Evolutionary conservation across 192 early-diverging fungal genomes (phyloP).

Genomic region (Kappamyces sp.): DNA sequence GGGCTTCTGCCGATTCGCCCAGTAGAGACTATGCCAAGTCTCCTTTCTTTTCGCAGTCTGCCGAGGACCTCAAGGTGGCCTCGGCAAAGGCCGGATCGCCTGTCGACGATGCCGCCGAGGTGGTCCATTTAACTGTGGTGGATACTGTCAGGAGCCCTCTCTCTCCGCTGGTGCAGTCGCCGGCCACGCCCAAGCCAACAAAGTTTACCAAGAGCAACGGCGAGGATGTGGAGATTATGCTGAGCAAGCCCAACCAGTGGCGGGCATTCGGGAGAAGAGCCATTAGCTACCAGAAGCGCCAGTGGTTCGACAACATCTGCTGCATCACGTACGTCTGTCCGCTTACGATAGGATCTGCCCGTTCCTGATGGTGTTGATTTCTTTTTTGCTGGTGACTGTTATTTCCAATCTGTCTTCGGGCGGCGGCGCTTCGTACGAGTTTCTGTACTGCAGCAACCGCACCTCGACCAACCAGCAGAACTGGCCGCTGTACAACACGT

Average conservation of each 20-base stretch:
- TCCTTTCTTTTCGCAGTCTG: too few species aligned
- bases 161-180: too few species aligned
- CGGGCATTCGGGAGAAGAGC: conserved; percentile 44
- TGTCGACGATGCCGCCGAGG: too few species aligned
- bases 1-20: too few species aligned
- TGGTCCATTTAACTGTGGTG: too few species aligned
- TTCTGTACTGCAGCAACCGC: conserved; percentile 30
- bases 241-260: conserved; percentile 10
- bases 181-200: too few species aligned
- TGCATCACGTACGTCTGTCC: conserved; percentile 35
- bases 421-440: conserved; percentile 25
- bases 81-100: too few species aligned
- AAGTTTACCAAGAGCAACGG: too few species aligned
- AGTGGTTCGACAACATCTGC: conserved; percentile 51
- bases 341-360: too few species aligned
- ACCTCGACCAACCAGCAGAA: conserved; percentile 17
- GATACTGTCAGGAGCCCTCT: too few species aligned
- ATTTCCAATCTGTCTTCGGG: conserved; percentile 34
- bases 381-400: conserved; percentile 43
- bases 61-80: too few species aligned
- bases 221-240: conserved; percentile 7
- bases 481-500: conserved; percentile 32
- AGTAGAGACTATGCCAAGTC: too few species aligned
- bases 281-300: conserved; percentile 52
- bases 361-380: conserved; percentile 55